These are phyloP conservation scores for Claviceps fusiformis DNA, from an alignment of 2,329 filamentous ascomycete genomes.

Conservation along the genomic window DNA sequence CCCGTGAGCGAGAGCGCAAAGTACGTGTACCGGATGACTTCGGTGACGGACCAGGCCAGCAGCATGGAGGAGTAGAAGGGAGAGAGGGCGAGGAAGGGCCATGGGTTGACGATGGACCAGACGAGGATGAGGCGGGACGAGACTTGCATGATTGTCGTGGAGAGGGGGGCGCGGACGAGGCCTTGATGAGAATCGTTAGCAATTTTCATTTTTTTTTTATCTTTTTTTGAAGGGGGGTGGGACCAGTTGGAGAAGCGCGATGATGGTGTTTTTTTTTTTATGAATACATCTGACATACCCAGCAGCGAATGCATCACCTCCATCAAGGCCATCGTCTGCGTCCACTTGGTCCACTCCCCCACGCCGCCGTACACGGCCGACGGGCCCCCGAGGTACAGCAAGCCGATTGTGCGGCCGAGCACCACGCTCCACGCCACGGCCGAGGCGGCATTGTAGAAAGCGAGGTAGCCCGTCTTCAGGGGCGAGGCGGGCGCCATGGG, in stretches of 20 bases:
- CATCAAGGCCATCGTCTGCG: conserved; percentile 69
- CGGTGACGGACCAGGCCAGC: conserved; percentile 76
- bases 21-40: conserved; percentile 86
- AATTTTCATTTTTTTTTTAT: background rate
- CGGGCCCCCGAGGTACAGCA: conserved; percentile 41
- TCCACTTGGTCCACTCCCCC: conserved; percentile 59
- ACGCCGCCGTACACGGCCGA: conserved; percentile 45
- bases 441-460: conserved; percentile 72
- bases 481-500: conserved; percentile 1
- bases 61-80: conserved; percentile 66
- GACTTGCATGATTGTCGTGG: conserved; percentile 86
- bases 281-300: conserved; percentile 35
- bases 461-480: conserved; percentile 53
- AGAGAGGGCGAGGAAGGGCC: conserved; percentile 50
- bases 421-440: conserved; percentile 67
- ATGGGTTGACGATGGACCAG: conserved; percentile 67
- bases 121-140: conserved; percentile 76
- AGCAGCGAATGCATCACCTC: conserved; percentile 72
- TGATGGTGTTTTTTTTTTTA: background rate
- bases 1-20: conserved; percentile 63
- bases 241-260: no score
- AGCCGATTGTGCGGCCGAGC: conserved; percentile 49
- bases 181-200: conserved; percentile 31
- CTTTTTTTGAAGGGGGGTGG: no score
- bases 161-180: conserved; percentile 69